These are phyloP conservation scores for Kwoniella bestiolae DNA, from an alignment of 768 basidiomycete species.

Conservation along the genomic window DNA sequence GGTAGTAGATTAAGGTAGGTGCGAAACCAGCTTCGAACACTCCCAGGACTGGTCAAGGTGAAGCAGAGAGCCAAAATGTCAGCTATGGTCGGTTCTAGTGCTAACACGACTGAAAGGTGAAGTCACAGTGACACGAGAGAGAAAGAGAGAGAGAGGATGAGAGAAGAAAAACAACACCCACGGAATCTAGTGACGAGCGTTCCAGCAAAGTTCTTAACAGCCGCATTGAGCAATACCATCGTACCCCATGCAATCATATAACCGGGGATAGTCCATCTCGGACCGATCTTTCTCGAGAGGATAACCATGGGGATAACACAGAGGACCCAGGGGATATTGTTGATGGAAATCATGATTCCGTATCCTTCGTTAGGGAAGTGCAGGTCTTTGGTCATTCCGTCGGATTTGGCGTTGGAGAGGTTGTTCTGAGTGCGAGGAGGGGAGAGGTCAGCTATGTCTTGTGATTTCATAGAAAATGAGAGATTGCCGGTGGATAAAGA, in stretches of 20 bases:
- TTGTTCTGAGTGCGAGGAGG: conserved; percentile 18
- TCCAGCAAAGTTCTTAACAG: conserved; percentile 28
- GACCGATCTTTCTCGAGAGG: conserved; percentile 35
- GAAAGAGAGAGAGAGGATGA: not conserved
- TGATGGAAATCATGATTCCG: conserved; percentile 33
- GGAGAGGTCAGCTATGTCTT: too few species aligned
- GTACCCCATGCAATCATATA: conserved; percentile 35
- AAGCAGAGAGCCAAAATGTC: not conserved
- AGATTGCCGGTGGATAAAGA: too few species aligned
- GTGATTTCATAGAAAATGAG: too few species aligned
- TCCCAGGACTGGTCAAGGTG: conserved; percentile 22
- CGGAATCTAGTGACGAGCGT: conserved; percentile 28
- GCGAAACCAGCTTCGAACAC: conserved; percentile 39
- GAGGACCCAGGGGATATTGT: conserved; percentile 30
- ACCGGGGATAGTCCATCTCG: conserved; percentile 33
- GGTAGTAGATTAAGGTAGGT: conserved; percentile 59
- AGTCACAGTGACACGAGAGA: too few species aligned
- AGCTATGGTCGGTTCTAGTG: too few species aligned
- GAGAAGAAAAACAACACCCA: conserved; percentile 5
- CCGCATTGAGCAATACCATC: conserved; percentile 40
- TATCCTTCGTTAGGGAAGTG: conserved; percentile 37
- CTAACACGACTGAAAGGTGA: too few species aligned
- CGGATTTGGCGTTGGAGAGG: conserved; percentile 37
- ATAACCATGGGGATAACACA: conserved; percentile 34
- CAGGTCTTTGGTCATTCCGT: conserved; percentile 38